Percentiles rank a stretch among this genome's conserved stretches.
Conservation (phyloP, 2,329 filamentous ascomycete genomes). For the Colletotrichum cordylinicola region DNA sequence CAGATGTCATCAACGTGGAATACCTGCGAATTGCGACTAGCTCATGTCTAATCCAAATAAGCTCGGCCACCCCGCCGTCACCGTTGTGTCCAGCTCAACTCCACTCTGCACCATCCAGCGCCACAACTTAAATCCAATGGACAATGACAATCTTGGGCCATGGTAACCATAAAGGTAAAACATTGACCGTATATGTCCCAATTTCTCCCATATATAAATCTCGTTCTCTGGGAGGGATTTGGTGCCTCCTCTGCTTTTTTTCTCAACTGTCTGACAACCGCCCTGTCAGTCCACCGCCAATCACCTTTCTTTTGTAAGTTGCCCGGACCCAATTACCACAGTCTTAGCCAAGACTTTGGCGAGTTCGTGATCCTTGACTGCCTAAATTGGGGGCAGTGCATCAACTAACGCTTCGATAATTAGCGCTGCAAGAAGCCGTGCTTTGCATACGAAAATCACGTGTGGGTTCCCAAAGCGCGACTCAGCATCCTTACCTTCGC, state of each 20-base stretch:
- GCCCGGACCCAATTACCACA: neutral
- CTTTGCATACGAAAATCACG: neutral
- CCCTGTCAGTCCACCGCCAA: neutral
- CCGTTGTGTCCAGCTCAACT: neutral
- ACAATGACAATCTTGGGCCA: neutral
- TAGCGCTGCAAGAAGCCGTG: neutral
- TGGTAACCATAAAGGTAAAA: neutral
- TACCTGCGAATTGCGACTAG: neutral
- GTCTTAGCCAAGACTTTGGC: constrained; percentile 3
- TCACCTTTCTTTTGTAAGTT: neutral
- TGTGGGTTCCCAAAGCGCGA: constrained; percentile 3
- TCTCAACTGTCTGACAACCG: neutral
- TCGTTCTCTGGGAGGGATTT: neutral
- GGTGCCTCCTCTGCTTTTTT: neutral
- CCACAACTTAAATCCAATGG: neutral
- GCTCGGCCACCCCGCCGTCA: neutral
- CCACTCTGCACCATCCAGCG: neutral
- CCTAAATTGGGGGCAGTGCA: constrained; percentile 4
- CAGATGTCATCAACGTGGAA: neutral
- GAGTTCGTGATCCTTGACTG: neutral
- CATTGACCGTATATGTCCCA: neutral
- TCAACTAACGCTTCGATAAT: neutral
- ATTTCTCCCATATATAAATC: neutral
- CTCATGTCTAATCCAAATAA: neutral
- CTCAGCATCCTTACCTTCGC: neutral